phyloP scores from a whole-genome alignment of 345 rosid genomes.

The Eucalyptus decipiens region DNA sequence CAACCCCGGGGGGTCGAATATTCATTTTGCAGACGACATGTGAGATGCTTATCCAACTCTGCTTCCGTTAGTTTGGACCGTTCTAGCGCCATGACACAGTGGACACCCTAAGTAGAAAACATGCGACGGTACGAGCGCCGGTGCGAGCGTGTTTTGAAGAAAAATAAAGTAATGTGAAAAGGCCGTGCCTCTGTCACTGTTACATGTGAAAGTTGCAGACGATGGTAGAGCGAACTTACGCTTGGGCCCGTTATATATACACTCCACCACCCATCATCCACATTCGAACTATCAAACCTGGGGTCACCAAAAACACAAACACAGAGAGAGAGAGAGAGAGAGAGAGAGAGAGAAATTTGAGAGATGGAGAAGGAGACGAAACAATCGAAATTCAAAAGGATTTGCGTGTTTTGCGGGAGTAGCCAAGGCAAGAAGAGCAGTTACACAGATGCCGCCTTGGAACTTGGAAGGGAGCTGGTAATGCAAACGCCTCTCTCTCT shows the following conservation, averaged over 20 bases:
- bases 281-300: background rate
- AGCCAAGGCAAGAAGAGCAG: slow-evolving; percentile 37
- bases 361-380: background rate
- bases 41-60: background rate
- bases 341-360: background rate
- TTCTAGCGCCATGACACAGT: background rate
- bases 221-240: background rate
- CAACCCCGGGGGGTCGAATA: background rate
- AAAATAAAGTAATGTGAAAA: background rate
- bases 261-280: background rate
- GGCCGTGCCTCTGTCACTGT: background rate
- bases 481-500: background rate
- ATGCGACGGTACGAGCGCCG: background rate
- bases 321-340: background rate
- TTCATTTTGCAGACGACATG: background rate
- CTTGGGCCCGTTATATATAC: background rate
- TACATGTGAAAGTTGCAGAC: background rate
- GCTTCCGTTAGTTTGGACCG: background rate
- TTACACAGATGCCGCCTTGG: slow-evolving; percentile 36
- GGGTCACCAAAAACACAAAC: background rate
- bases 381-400: slow-evolving; percentile 19
- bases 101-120: background rate
- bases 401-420: slow-evolving; percentile 44
- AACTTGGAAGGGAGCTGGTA: slow-evolving; percentile 41
- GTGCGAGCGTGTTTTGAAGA: background rate